Conservation (phyloP, 768 basidiomycete species). For the Leccinum imitatum region DNA sequence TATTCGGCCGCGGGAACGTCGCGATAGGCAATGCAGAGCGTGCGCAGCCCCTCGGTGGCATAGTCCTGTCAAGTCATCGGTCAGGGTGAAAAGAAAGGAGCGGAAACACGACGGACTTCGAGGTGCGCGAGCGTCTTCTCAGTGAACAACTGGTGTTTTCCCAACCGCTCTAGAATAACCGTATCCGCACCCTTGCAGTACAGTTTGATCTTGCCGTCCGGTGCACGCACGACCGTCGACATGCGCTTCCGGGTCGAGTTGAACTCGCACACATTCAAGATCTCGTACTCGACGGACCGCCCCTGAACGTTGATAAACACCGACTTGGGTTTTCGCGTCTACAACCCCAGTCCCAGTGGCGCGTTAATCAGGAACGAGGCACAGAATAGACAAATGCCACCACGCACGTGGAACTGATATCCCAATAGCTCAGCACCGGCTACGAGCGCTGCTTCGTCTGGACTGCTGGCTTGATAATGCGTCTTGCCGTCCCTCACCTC, state of each 20-base stretch:
- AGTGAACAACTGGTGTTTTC: conserved; percentile 77
- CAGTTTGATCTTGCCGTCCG: conserved; percentile 89
- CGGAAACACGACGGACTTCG: conserved; percentile 54
- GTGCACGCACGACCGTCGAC: conserved; percentile 89
- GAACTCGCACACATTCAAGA: conserved; percentile 98
- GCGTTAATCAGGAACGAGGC: not conserved
- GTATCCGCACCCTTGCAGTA: conserved; percentile 98
- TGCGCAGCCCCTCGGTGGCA: conserved; percentile 94
- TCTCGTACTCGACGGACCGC: conserved; percentile 73
- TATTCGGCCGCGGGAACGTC: conserved; percentile 93
- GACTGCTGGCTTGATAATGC: conserved; percentile 93
- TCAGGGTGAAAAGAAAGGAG: not conserved
- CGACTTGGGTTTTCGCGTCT: conserved; percentile 86
- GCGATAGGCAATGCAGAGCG: conserved; percentile 93
- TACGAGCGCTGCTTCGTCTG: conserved; percentile 96
- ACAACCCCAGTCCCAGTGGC: not conserved
- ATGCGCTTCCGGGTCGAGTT: conserved; percentile 97
- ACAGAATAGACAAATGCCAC: not conserved
- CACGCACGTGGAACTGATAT: conserved; percentile 88
- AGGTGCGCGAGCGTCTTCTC: conserved; percentile 88
- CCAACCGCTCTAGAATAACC: conserved; percentile 92
- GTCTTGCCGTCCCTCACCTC: conserved; percentile 89
- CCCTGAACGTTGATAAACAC: conserved; percentile 86
- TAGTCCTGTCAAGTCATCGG: conserved; percentile 63
- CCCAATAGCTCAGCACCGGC: conserved; percentile 90